Evolutionary conservation across 495 filamentous ascomycete genomes (phyloP).

Genomic region (Penicillium psychrofluorescens): DNA sequence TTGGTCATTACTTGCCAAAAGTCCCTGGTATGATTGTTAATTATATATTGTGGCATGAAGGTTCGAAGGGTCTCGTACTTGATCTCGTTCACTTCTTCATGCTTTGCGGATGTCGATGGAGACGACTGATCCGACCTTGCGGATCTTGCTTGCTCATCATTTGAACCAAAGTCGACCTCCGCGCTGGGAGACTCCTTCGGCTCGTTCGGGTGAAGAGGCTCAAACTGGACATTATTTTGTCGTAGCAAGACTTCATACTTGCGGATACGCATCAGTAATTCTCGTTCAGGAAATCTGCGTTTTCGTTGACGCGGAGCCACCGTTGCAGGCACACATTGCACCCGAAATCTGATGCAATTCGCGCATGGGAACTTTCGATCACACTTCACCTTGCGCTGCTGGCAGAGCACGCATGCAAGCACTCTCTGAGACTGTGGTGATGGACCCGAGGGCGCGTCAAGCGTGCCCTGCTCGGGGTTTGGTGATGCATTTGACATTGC

Average conservation of each 20-base stretch:
- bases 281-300: constrained; percentile 47
- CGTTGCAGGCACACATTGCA: constrained; percentile 42
- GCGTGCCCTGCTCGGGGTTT: too few species aligned
- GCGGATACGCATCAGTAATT: constrained; percentile 44
- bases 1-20: constrained; percentile 41
- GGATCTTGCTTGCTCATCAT: constrained; percentile 13
- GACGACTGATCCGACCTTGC: constrained; percentile 1
- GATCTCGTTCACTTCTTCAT: constrained; percentile 24
- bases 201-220: constrained; percentile 36
- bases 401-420: constrained; percentile 51
- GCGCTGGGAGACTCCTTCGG: constrained; percentile 1
- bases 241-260: constrained; percentile 46
- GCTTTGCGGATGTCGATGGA: constrained; percentile 10
- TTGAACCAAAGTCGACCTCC: constrained; percentile 15
- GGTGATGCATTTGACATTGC: too few species aligned
- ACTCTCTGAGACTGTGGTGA: constrained; percentile 29
- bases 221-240: constrained; percentile 43
- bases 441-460: too few species aligned
- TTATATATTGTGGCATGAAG: too few species aligned
- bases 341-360: constrained; percentile 34
- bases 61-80: constrained; percentile 26
- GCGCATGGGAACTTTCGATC: constrained; percentile 48
- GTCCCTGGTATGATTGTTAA: constrained; percentile 10
- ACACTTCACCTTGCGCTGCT: constrained; percentile 54
- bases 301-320: constrained; percentile 28